Base-by-base conservation (phyloP, 2,329 filamentous ascomycete species). In the Cordyceps pruinosa region DNA sequence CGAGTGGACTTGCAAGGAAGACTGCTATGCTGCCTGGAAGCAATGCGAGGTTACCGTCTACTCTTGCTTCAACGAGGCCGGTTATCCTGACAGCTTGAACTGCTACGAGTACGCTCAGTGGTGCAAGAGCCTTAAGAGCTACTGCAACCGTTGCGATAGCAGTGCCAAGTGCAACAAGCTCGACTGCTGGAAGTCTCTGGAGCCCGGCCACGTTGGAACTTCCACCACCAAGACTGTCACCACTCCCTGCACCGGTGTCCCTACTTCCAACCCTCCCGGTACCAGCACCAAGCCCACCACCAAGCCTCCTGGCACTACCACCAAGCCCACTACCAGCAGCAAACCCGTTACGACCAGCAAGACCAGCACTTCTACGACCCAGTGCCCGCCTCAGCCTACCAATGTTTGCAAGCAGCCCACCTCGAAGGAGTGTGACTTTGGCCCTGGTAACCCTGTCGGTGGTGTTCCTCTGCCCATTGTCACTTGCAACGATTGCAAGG, bases 401-500 rank as follows among this genome's bases (percentile, higher is more conserved):
- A 76, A 77, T 62, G 75, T 83, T 64, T 83, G 80, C 74, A 70
- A 66, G 35, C 78, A 82, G 68, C 76, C 80, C n/a, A 68, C 71
- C 53, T 78, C 72, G 70, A 79, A 81, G 62, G 78, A 79, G 66
- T 81, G 79, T 62, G 84, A 83, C 53, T 93, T 91, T 66, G 84
- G 82, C 1, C 84, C 86, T 2, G 82, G 86, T 35, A 84, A 74
- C 51, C 74, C 77, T 3, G 77, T 82, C 17, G 80, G 78, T 49
- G 74, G 71, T 59, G 81, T 83, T 54, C 68, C 71, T 23, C 69
- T 83, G 53, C 80, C 80, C 46, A 68, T 79, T 56, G 73, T 83
- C 32, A 77, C 75, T 25, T 83, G 80, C 73, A 83, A 82, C 68
- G 79, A 83, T 61, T 62, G 77, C 41, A 65, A 70, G 58, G 57